These are phyloP conservation scores for Phytophthora pistaciae DNA, from an alignment of 352 stramenopile genomes.

Conservation along the genomic window DNA sequence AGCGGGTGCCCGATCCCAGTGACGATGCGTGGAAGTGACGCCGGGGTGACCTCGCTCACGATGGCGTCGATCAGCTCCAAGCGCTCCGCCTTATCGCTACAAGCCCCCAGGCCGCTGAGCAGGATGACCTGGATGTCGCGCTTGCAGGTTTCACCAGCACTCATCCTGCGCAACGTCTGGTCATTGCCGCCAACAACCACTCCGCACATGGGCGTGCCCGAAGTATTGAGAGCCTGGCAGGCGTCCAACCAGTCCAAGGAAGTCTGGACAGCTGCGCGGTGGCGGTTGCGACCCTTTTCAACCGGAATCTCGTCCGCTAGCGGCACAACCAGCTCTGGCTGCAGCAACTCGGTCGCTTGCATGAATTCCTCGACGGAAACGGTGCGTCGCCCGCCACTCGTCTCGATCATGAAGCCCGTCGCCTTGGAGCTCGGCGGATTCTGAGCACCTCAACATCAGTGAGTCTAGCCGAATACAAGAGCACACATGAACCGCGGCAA, in stretches of 20 bases:
- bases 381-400: constrained; percentile 52
- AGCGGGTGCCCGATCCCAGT: constrained; percentile 76
- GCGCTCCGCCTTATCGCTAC: constrained; percentile 44
- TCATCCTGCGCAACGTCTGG: constrained; percentile 58
- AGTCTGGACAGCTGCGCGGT: constrained; percentile 67
- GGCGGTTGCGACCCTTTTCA: constrained; percentile 71
- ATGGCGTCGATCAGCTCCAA: constrained; percentile 57
- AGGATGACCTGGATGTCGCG: constrained; percentile 73
- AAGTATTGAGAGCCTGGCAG: constrained; percentile 43
- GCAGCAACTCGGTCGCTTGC: constrained; percentile 53
- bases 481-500: neutral
- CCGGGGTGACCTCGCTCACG: constrained; percentile 43
- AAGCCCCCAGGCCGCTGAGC: constrained; percentile 68
- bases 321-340: constrained; percentile 66
- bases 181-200: constrained; percentile 77
- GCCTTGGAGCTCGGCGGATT: constrained; percentile 65
- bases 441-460: constrained; percentile 9
- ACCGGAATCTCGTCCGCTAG: constrained; percentile 72
- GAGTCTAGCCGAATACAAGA: neutral
- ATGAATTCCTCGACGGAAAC: constrained; percentile 71
- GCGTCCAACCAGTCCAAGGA: constrained; percentile 80
- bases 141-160: constrained; percentile 70
- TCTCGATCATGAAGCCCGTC: constrained; percentile 66
- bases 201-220: constrained; percentile 53
- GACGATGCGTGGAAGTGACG: constrained; percentile 62